phyloP scores from a whole-genome alignment of 179 eudicot genomes.

The Monotropa hypopitys region DNA sequence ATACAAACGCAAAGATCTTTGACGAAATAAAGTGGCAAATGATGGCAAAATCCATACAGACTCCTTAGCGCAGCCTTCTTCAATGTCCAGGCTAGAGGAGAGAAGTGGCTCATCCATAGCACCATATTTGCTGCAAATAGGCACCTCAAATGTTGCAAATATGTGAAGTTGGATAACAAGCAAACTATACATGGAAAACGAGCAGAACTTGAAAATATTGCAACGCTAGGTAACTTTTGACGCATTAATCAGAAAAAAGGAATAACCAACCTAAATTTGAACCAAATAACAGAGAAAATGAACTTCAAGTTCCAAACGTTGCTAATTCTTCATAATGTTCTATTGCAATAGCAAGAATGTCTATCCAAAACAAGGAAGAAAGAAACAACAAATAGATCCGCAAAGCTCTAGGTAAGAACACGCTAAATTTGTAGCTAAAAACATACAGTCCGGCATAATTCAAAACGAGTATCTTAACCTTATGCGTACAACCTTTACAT shows the following conservation, averaged over 20 bases:
- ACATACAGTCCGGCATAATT: background rate
- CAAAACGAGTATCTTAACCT: background rate
- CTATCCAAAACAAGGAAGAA: background rate
- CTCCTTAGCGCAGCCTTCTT: constrained; percentile 30
- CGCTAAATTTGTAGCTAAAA: background rate
- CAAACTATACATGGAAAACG: background rate
- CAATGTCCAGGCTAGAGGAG: constrained; percentile 33
- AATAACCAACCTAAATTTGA: background rate
- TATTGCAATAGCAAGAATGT: background rate
- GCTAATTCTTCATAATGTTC: background rate
- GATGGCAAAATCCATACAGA: constrained; percentile 32
- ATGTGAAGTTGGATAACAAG: background rate
- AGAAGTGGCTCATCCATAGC: constrained; percentile 55
- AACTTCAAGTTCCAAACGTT: background rate
- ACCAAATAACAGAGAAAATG: constrained; percentile 4
- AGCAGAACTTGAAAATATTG: background rate
- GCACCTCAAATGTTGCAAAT: background rate
- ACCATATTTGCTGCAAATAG: constrained; percentile 24
- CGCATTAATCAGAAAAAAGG: background rate
- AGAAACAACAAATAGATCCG: background rate
- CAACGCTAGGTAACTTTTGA: background rate
- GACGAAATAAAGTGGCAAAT: background rate
- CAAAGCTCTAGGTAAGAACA: background rate
- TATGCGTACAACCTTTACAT: background rate
- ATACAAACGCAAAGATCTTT: background rate